Base-by-base conservation (phyloP, 2,329 filamentous ascomycete species). In the Microcyclospora pomicola region DNA sequence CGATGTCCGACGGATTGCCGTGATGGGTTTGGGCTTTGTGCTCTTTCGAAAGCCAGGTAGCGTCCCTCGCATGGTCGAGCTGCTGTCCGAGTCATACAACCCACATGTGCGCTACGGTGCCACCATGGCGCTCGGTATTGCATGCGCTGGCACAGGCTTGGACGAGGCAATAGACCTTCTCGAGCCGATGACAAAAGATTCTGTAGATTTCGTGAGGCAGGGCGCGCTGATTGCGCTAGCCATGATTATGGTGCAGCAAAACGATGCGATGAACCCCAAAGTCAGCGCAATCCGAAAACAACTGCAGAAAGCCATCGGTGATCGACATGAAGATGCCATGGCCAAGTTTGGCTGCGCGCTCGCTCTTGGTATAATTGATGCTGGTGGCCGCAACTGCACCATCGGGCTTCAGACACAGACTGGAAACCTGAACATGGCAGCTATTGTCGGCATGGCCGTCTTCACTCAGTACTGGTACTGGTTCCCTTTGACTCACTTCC, bases 401-500 rank as follows among this genome's bases (percentile, higher is more conserved):
- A 96, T 98, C 50, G 88, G 88, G 24, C 72, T 98, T 30, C 91
- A 98, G 62, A 98, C 91, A 1, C 91, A 94, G 64, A 95, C 88
- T 0, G 92, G 92, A 47, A 98, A 95, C 59, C 76, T 98, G 49
- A 96, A 98, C 69, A 95, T 98, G 87, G 78, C 87, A 13, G 92
- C 85, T 44, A 93, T 98, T 49, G 87, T 98, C 13, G 92, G 91
- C 49, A 94, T 94, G 78, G 88, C 86, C 19, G 82, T 98, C 38
- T 98, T 98, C 65, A 93, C 87, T 7, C 91, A 98, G 60, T 98
- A 98, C 68, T 98, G 91, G 91, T 98, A 98, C 68, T 98, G 91
- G 91, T 98, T 98, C 75, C 91, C 91, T 42, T 81, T 96, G 53
- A 93, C 91, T 24, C 91, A 98, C 64, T 98, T 98, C 75, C 62